These are phyloP conservation scores for Rhizophagus clarus DNA, from an alignment of 192 early-diverging fungal species.

Conservation along the genomic window DNA sequence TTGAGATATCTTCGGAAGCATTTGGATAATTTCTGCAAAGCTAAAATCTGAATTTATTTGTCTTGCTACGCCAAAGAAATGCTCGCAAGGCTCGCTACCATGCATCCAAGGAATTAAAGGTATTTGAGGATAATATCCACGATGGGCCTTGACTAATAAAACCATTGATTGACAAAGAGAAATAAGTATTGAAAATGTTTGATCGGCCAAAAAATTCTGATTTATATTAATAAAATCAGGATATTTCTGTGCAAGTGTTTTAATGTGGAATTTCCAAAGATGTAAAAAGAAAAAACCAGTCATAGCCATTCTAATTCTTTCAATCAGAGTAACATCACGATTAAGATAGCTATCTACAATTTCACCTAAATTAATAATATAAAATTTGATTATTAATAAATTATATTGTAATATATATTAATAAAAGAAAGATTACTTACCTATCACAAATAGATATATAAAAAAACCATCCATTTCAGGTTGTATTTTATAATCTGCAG, in stretches of 20 bases:
- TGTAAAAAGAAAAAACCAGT: background rate
- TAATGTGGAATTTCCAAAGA: background rate
- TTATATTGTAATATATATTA: background rate
- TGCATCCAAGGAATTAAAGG: conserved; percentile 5
- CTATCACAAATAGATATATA: background rate
- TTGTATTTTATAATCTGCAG: background rate
- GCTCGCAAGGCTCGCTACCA: background rate
- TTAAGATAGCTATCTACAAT: background rate
- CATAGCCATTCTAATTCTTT: background rate
- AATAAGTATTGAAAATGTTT: conserved; percentile 12
- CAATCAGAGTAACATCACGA: background rate
- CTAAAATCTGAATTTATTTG: background rate
- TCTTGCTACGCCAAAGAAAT: background rate
- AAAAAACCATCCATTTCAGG: background rate
- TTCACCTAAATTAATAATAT: background rate
- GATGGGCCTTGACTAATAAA: background rate
- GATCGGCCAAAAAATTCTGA: background rate
- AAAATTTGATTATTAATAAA: background rate
- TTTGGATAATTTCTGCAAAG: background rate
- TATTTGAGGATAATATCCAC: background rate
- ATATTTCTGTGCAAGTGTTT: background rate
- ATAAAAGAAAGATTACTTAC: background rate
- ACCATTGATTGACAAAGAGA: background rate
- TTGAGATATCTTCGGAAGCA: background rate
- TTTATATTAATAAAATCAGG: background rate